Conservation (phyloP, 2,329 filamentous ascomycete genomes). For the Spiromastix sp. region DNA sequence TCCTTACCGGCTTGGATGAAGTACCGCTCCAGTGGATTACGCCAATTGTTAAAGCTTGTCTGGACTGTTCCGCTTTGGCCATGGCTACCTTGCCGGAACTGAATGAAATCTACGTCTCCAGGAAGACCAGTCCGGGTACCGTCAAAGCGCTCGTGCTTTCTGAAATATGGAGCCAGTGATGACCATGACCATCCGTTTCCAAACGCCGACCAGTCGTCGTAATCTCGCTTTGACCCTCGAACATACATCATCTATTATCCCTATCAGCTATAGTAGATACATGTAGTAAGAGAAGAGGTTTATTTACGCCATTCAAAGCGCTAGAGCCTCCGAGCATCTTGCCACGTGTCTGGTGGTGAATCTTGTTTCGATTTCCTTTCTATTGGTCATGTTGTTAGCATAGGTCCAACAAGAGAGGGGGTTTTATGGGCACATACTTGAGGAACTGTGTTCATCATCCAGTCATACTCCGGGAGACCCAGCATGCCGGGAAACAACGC, state of each 20-base stretch:
- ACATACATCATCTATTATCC: not conserved
- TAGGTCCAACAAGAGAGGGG: no score
- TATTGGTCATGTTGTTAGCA: no score
- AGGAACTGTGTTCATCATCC: slow-evolving; percentile 19
- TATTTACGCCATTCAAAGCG: not conserved
- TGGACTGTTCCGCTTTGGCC: no score
- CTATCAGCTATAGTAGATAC: no score
- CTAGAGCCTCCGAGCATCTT: not conserved
- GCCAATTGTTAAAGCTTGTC: no score
- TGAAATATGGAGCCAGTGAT: slow-evolving; percentile 39
- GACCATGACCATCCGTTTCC: slow-evolving; percentile 29
- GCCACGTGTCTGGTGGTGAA: not conserved
- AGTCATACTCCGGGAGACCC: slow-evolving; percentile 19
- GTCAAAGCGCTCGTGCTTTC: slow-evolving; percentile 25
- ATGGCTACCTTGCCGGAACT: not conserved
- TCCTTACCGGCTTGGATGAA: no score
- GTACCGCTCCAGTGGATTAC: no score
- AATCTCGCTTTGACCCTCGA: not conserved
- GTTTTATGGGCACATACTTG: slow-evolving; percentile 15
- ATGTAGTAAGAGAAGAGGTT: no score
- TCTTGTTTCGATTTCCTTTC: not conserved
- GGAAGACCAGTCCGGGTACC: not conserved
- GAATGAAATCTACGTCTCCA: not conserved
- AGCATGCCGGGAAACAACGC: not conserved
- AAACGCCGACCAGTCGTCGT: not conserved